These are phyloP conservation scores for Monosporascus ibericus DNA, from an alignment of 2,329 filamentous ascomycete genomes.

Conservation along the genomic window DNA sequence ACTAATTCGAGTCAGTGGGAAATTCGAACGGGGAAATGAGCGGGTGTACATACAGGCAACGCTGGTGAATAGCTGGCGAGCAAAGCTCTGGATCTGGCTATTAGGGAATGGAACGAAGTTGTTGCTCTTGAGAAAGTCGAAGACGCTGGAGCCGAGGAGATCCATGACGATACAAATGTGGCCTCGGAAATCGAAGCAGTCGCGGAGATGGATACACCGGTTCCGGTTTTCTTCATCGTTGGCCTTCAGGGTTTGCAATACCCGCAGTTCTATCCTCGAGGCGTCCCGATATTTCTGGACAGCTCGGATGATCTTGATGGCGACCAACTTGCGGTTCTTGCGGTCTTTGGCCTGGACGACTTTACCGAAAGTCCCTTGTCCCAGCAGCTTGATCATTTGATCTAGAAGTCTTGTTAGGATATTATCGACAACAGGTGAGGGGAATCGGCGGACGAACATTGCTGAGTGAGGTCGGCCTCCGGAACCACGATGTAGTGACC, in stretches of 20 bases:
- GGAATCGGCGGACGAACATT: conserved; percentile 59
- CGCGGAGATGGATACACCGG: conserved; percentile 90
- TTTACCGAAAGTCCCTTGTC: conserved; percentile 97
- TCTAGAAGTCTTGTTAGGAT: conserved; percentile 46
- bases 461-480: conserved; percentile 76
- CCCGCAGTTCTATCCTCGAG: conserved; percentile 86
- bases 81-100: conserved; percentile 97
- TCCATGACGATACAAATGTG: conserved; percentile 87
- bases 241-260: conserved; percentile 82
- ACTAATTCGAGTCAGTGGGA: conserved; percentile 46
- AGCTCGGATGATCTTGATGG: conserved; percentile 96
- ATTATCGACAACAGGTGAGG: background rate
- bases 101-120: conserved; percentile 95
- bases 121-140: conserved; percentile 96
- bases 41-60: conserved; percentile 75
- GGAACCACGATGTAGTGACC: conserved; percentile 94
- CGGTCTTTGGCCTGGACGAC: conserved; percentile 89
- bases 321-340: conserved; percentile 69
- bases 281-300: conserved; percentile 98
- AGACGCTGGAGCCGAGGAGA: conserved; percentile 86
- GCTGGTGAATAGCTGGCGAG: conserved; percentile 92
- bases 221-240: conserved; percentile 92
- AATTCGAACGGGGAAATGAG: background rate
- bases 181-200: conserved; percentile 95
- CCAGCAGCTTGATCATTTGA: conserved; percentile 80